Evolutionary conservation across 192 early-diverging fungal species (phyloP), one percentile per base, ranked within the genome.

Genomic region (Mortierella antarctica): DNA sequence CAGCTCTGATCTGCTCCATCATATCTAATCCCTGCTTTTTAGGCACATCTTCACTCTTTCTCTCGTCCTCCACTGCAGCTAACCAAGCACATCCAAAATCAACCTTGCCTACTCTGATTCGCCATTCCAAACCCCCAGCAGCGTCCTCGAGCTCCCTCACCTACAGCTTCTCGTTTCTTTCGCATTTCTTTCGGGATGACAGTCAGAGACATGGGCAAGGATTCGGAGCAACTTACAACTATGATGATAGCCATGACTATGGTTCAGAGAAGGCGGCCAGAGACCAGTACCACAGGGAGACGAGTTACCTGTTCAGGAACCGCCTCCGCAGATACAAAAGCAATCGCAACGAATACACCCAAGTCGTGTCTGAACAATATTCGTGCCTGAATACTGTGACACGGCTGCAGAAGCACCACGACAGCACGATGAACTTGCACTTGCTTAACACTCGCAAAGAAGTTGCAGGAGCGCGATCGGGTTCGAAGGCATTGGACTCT

Each of bases 1-100:
- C 77, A 20, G 46, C 77, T 7, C 41, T 80, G 44, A 80, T 80
- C 18, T 80, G 49, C 21, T 40, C 64, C 13, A 42, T 62, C 44
- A 63, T 71, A 23, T 71, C 64, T 1, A 51, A 52, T 1, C 20
- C 69, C 10, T 49, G 23, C 14, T 70, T 70, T 12, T 31, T 31
- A 31, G n/a, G 46, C 8, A 18, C 48, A 47, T 72, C 61, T 13
- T 10, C 70, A 8, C 18, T 44, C 57, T 57, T 23, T 11, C 10
- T 13, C 15, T 41, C 67, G 5, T 20, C 65, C 11, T 45, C 65
- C 14, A 18, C 49, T 1, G 15, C 15, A 18, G 41, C 50, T 50
- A 23, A 12, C 31, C 31, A 31, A 31, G 31, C 31, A 31, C 31
- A 31, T 31, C 31, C 31, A 31, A 31, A 31, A 31, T 31, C 31